Conservation (phyloP, 192 early-diverging fungal species). For the Powellomyces hirtus region DNA sequence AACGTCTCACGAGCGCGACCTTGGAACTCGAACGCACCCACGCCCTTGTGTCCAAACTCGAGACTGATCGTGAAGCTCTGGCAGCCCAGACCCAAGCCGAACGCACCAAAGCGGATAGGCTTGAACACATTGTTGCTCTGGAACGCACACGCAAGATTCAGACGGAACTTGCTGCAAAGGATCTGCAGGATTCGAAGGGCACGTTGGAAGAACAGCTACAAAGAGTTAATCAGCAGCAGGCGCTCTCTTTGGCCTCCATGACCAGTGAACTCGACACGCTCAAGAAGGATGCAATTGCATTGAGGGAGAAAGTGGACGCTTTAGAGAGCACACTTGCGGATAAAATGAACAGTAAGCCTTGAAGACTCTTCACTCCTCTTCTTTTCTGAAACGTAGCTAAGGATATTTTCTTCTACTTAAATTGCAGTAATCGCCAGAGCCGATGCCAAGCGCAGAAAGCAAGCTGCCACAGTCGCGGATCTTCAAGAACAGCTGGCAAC, state of each 20-base stretch:
- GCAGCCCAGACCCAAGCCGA: not conserved
- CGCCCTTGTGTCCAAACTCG: conserved; percentile 8
- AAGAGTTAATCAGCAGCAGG: conserved; percentile 26
- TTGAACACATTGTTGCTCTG: conserved; percentile 43
- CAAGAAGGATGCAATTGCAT: not conserved
- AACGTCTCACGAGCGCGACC: not conserved
- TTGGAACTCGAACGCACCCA: conserved; percentile 7
- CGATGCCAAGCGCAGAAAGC: not conserved
- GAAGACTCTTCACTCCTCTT: too few species aligned
- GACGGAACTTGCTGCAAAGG: conserved; percentile 32
- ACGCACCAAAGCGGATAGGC: conserved; percentile 38
- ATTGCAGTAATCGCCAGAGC: too few species aligned
- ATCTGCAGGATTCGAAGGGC: conserved; percentile 9
- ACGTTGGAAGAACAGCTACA: conserved; percentile 20
- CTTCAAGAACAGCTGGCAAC: not conserved
- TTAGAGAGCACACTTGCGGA: not conserved
- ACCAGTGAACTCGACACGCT: conserved; percentile 1
- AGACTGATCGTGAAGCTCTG: conserved; percentile 19
- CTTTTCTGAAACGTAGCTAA: too few species aligned
- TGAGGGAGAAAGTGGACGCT: not conserved
- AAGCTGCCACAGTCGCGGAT: not conserved
- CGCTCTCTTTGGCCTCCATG: not conserved
- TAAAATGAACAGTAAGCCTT: not conserved
- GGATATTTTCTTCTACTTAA: too few species aligned
- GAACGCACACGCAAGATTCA: conserved; percentile 50